Evolutionary conservation across 257 asterid species (phyloP).

Genomic region (Fraxinus anomala): DNA sequence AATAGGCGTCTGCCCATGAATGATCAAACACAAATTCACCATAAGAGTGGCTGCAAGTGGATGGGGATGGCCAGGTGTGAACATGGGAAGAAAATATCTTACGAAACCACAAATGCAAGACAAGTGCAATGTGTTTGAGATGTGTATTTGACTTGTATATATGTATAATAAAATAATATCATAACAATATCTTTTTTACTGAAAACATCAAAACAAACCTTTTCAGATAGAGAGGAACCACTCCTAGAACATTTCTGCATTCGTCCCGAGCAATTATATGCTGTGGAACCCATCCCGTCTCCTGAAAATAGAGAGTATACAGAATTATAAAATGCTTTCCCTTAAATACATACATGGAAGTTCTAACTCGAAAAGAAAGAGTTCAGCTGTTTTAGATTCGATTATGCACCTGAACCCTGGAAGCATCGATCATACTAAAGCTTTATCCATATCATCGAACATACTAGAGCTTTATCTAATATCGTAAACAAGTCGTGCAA

Average conservation of each 20-base stretch:
- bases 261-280: conserved; percentile 82
- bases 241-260: conserved; percentile 65
- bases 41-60: conserved; percentile 84
- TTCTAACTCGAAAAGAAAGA: neutral
- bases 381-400: neutral
- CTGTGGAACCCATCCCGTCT: conserved; percentile 92
- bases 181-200: neutral
- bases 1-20: conserved; percentile 98
- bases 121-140: conserved; percentile 12
- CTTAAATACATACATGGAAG: neutral
- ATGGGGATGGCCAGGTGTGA: conserved; percentile 31
- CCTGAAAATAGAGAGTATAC: conserved; percentile 51
- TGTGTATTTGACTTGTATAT: conserved; percentile 7
- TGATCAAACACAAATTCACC: conserved; percentile 98
- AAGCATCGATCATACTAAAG: neutral
- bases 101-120: neutral
- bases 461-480: neutral
- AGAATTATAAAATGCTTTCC: conserved; percentile 5
- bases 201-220: conserved; percentile 51
- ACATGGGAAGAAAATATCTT: conserved; percentile 13
- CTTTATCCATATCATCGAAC: neutral
- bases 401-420: neutral
- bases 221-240: conserved; percentile 90
- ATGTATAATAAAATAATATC: neutral
- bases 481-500: neutral